Evolutionary conservation across 176 grass and related monocot species (phyloP), one percentile per base, ranked within the genome.

Genomic region (Aegilops umbellulata): DNA sequence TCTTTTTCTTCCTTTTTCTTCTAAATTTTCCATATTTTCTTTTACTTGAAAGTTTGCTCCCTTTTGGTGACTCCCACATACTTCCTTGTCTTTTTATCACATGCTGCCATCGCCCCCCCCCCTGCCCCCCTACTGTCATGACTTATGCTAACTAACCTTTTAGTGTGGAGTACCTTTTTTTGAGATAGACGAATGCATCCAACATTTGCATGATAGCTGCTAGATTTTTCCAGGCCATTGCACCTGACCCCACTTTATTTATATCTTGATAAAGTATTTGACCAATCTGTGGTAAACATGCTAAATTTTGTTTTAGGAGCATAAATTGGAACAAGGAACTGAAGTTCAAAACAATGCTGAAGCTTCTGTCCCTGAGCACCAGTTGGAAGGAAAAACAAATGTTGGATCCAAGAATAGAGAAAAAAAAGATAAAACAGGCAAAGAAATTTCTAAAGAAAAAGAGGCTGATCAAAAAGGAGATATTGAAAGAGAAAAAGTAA

Each of bases 381-480:
- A 64, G 67, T 16, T 73, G 25, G 87, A 91, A 35, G 80, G 62
- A 60, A 87, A 87, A 78, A 53, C 42, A 82, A 84, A 94, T 41
- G 86, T 74, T 46, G 77, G 81, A 76, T 44, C 10, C 2, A 91
- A 94, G 77, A 84, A 94, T 25, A 87, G 58, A 66, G 92, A 84
- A 71, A 82, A 91, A 6, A 89, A 76, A 86, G 83, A 89, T 64
- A 93, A 79, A 71, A 20, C 29, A 76, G 90, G 84, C 34, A 90
- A 88, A 44, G 88, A 90, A 22, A 90, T 70, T 73, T 84, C 81
- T 70, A 90, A 93, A 85, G 87, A 84, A 36, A 82, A 91, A 41
- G 87, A 91, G 31, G 27, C 36, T 12, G 89, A 91, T 25, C 79
- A 57, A 78, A 89, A 94, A 89, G n/a, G 14, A 61, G 58, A 80